Percentiles rank a stretch among this genome's conserved stretches.
Evolutionary conservation across 768 basidiomycete genomes (phyloP).

Genomic region (Brasilioporus rufonigricans): DNA sequence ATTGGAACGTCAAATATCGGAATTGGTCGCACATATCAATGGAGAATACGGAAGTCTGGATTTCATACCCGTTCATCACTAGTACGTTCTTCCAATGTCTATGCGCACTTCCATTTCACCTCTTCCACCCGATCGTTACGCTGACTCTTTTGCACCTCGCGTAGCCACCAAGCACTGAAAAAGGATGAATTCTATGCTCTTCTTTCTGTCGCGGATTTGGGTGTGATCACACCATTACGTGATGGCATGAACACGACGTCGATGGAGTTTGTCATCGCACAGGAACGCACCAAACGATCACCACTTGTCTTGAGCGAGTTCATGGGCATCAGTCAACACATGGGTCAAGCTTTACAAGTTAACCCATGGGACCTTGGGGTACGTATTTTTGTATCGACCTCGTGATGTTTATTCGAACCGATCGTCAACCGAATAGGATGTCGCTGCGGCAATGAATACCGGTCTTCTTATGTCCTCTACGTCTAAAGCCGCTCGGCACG

Average conservation of each 20-base stretch:
- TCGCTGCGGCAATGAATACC: slow-evolving; percentile 85
- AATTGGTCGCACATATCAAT: slow-evolving; percentile 93
- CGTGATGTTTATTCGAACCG: not conserved
- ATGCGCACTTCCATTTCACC: not conserved
- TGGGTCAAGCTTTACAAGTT: slow-evolving; percentile 85
- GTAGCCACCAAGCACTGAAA: slow-evolving; percentile 93
- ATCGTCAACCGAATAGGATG: slow-evolving; percentile 49
- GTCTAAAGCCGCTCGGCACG: slow-evolving; percentile 77
- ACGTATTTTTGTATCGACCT: slow-evolving; percentile 23
- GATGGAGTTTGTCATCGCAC: slow-evolving; percentile 97
- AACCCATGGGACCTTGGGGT: slow-evolving; percentile 97
- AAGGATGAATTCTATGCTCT: slow-evolving; percentile 98
- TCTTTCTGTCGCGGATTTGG: slow-evolving; percentile 88
- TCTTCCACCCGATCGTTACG: not conserved
- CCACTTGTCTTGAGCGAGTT: slow-evolving; percentile 95
- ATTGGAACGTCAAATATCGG: slow-evolving; percentile 89
- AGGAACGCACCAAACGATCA: slow-evolving; percentile 76
- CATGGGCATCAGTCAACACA: slow-evolving; percentile 94
- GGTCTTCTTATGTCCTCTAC: slow-evolving; percentile 77
- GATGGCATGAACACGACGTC: slow-evolving; percentile 99
- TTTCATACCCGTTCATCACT: slow-evolving; percentile 97
- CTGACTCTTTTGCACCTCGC: not conserved
- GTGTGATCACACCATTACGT: slow-evolving; percentile 90
- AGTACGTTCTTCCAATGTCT: slow-evolving; percentile 63
- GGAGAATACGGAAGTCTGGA: slow-evolving; percentile 92